These are phyloP conservation scores for Sporobolomyces phaffii DNA, from an alignment of 768 basidiomycete genomes.

Conservation along the genomic window DNA sequence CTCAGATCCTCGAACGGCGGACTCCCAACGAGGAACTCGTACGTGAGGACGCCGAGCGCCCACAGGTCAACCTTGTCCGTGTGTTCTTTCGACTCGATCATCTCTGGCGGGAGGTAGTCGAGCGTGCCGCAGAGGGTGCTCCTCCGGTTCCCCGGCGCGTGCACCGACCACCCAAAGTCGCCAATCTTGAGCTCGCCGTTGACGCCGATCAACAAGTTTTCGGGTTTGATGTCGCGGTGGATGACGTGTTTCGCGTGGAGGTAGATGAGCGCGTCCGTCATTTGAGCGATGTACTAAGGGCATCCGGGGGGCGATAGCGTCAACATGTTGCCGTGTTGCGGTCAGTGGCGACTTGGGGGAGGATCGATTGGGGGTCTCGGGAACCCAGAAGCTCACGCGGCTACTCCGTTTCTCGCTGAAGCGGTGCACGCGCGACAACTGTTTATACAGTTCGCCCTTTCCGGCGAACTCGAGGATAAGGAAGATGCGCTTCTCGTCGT, in stretches of 20 bases:
- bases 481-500: slow-evolving; percentile 95
- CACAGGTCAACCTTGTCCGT: slow-evolving; percentile 87
- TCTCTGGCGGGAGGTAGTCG: slow-evolving; percentile 96
- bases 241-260: slow-evolving; percentile 95
- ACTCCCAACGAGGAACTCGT: slow-evolving; percentile 82
- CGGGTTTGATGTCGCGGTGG: slow-evolving; percentile 97
- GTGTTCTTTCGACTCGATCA: slow-evolving; percentile 89
- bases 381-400: no score
- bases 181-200: slow-evolving; percentile 97
- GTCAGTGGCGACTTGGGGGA: no score
- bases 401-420: slow-evolving; percentile 85
- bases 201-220: slow-evolving; percentile 87
- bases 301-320: no score
- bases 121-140: slow-evolving; percentile 91
- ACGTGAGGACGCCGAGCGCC: slow-evolving; percentile 94
- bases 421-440: slow-evolving; percentile 73
- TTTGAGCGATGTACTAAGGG: slow-evolving; percentile 80
- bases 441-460: slow-evolving; percentile 94
- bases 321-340: no score
- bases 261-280: slow-evolving; percentile 91
- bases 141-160: slow-evolving; percentile 82
- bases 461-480: slow-evolving; percentile 97
- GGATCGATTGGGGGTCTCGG: no score
- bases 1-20: slow-evolving; percentile 79
- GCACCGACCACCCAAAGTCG: slow-evolving; percentile 98